These are phyloP conservation scores for Thermothielavioides terrestris DNA, from an alignment of 495 filamentous ascomycete genomes.

Conservation along the genomic window DNA sequence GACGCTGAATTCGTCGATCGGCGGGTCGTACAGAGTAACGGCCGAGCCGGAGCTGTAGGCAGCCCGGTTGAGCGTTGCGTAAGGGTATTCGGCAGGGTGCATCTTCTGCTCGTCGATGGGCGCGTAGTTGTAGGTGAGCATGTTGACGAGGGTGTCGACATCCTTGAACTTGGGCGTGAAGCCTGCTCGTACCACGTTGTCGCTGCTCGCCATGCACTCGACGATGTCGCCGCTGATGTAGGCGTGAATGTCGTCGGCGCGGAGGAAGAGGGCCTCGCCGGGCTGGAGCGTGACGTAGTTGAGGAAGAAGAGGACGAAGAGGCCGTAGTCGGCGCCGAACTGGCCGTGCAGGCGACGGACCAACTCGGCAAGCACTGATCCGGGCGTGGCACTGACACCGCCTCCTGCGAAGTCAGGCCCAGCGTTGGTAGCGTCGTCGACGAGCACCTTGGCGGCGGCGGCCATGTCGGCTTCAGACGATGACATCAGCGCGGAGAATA, in stretches of 20 bases:
- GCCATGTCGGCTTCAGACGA: conserved; percentile 56
- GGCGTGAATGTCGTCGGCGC: conserved; percentile 93
- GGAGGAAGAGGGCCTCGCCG: conserved; percentile 92
- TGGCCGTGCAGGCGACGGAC: conserved; percentile 61
- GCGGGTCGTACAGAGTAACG: conserved; percentile 76
- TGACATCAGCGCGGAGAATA: conserved; percentile 75
- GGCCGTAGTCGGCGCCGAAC: conserved; percentile 38
- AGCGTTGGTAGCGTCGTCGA: conserved; percentile 58
- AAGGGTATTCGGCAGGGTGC: conserved; percentile 71
- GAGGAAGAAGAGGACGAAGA: conserved; percentile 41
- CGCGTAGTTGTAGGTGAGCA: conserved; percentile 91
- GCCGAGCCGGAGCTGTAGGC: conserved; percentile 69
- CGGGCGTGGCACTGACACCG: conserved; percentile 50
- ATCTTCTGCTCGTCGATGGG: conserved; percentile 94
- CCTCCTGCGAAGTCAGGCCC: conserved; percentile 54
- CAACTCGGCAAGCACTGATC: conserved; percentile 65
- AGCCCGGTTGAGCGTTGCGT: conserved; percentile 63
- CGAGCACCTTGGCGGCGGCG: conserved; percentile 54
- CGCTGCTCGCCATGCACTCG: conserved; percentile 96
- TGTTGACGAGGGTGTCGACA: conserved; percentile 76
- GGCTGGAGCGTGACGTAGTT: conserved; percentile 51
- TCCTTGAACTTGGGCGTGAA: conserved; percentile 99
- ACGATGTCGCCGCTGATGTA: conserved; percentile 95
- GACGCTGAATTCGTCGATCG: conserved; percentile 94
- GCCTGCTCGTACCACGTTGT: conserved; percentile 95